Evolutionary conservation across 1,284 basidiomycete species (phyloP), one percentile per base, ranked within the genome.

Genomic region (Cystobasidiaceae sp.): DNA sequence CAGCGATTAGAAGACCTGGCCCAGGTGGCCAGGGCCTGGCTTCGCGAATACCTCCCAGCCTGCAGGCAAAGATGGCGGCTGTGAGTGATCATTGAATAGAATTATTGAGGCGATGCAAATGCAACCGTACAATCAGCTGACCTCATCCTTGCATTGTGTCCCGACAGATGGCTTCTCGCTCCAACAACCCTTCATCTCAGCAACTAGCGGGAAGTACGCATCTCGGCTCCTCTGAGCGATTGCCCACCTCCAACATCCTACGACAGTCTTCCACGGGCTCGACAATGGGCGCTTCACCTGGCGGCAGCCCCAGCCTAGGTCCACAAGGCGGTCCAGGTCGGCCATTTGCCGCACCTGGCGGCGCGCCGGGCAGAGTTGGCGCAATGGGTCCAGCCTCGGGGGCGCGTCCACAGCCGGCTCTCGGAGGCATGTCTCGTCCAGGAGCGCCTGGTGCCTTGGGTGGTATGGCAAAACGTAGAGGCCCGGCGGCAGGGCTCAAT

Each of bases 51-150:
- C 93, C 93, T 0, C 90, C 93, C 0, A 84, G 86, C 57, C 82
- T 97, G 59, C 91, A 93, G 75, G 90, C 90, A 67, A 96, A 93
- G 80, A 89, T 97, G 84, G 89, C 89, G 58, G 89, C 87, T 23
- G 87, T 89, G 71, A 73, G 85, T 81, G 27, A 11, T 15, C 4
- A n/a, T n/a, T n/a, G n/a, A n/a, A n/a, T n/a, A n/a, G n/a, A n/a
- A n/a, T n/a, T n/a, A n/a, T n/a, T n/a, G n/a, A n/a, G n/a, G n/a
- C n/a, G n/a, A n/a, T n/a, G n/a, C n/a, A n/a, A n/a, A n/a, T n/a
- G n/a, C n/a, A n/a, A n/a, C n/a, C n/a, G 19, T 49, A 39, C 27
- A 30, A 23, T 19, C 41, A n/a, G n/a, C n/a, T n/a, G n/a, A n/a
- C n/a, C n/a, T n/a, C n/a, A n/a, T n/a, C n/a, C n/a, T n/a, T n/a